Base-by-base conservation (phyloP, 2,329 filamentous ascomycete species). In the Pestalotiopsis sp. region DNA sequence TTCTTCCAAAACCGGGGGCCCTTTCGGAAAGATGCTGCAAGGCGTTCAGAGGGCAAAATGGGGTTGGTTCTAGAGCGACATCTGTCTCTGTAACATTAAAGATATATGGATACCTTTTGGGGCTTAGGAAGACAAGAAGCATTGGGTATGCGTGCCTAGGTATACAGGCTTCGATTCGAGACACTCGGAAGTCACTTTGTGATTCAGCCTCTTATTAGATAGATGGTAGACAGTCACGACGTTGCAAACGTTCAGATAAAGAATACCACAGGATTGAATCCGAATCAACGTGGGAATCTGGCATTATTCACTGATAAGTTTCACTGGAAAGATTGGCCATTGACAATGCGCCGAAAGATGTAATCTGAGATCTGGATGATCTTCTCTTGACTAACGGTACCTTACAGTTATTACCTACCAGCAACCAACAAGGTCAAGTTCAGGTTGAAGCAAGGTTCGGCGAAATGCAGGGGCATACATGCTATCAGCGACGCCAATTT, bases 101-200 rank as follows among this genome's bases (percentile, higher is more conserved):
- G 62, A 67, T 70, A 72, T 61, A 72, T 36, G 72, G 73, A 74
- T 74, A 74, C 73, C 73, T 72, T 66, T 71, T 67, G 70, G 68
- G 56, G 64, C 23, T 67, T 65, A 69, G 49, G 27, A 57, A 65
- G 67, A 17, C 57, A 70, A 36, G 71, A 70, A 68, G 69, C 71
- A 36, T 27, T 17, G 31, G 59, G 17, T 17, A 36, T 36, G 59
- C 59, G n/a, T 36, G 20, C 31, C 23, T 23, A 61, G 7, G 17
- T 62, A 20, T 20, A 36, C 12, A 14, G 6, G 20, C 14, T 52
- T n/a, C 45, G 20, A 17, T 39, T 62, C 4, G 59, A 36, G 59
- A 36, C 59, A 62, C 17, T 12, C 12, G 14, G 23, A 3, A 36
- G 38, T 39, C 59, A 36, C 27, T 62, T 36, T n/a, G 4, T 12